These are phyloP conservation scores for Verticillium tricorpus DNA, from an alignment of 2,329 filamentous ascomycete genomes.

Conservation along the genomic window DNA sequence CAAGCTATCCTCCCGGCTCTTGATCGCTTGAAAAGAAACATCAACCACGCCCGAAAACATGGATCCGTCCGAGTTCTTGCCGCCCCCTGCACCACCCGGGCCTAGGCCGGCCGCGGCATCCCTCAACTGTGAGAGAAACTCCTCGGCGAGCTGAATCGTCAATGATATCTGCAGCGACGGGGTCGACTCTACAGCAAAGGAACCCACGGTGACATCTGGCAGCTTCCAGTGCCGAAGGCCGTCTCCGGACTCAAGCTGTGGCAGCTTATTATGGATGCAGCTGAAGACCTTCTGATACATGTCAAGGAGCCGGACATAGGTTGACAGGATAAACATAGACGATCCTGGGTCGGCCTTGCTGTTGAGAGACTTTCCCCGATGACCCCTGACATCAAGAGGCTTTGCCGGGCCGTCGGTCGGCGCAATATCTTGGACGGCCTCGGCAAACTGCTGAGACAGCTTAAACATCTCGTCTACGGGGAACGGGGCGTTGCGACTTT, in stretches of 20 bases:
- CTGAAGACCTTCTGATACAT: slow-evolving; percentile 34
- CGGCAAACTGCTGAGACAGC: slow-evolving; percentile 30
- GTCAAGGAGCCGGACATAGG: slow-evolving; percentile 33
- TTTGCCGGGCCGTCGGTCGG: slow-evolving; percentile 6
- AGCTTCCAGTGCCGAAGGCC: slow-evolving; percentile 32
- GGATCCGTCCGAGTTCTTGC: slow-evolving; percentile 16
- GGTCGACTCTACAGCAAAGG: slow-evolving; percentile 32
- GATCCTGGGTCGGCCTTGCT: slow-evolving; percentile 27
- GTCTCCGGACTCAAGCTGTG: slow-evolving; percentile 18
- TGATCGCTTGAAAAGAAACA: slow-evolving; percentile 19
- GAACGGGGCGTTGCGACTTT: slow-evolving; percentile 19
- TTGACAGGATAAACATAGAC: slow-evolving; percentile 32
- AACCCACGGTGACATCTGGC: slow-evolving; percentile 34
- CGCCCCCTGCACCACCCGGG: slow-evolving; percentile 7
- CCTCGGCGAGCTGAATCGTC: slow-evolving; percentile 35
- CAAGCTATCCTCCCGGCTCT: slow-evolving; percentile 27
- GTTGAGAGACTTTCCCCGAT: slow-evolving; percentile 7
- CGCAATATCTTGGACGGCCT: slow-evolving; percentile 23
- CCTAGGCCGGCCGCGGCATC: slow-evolving; percentile 24
- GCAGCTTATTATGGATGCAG: slow-evolving; percentile 28
- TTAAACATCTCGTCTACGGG: slow-evolving; percentile 37
- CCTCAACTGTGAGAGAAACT: slow-evolving; percentile 31
- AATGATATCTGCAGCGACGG: slow-evolving; percentile 37
- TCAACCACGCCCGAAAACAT: slow-evolving; percentile 27
- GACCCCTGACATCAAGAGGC: neutral